Percentiles rank a stretch among this genome's conserved stretches.
Conservation (phyloP, 2,329 filamentous ascomycete genomes). For the Fusarium devonianum region DNA sequence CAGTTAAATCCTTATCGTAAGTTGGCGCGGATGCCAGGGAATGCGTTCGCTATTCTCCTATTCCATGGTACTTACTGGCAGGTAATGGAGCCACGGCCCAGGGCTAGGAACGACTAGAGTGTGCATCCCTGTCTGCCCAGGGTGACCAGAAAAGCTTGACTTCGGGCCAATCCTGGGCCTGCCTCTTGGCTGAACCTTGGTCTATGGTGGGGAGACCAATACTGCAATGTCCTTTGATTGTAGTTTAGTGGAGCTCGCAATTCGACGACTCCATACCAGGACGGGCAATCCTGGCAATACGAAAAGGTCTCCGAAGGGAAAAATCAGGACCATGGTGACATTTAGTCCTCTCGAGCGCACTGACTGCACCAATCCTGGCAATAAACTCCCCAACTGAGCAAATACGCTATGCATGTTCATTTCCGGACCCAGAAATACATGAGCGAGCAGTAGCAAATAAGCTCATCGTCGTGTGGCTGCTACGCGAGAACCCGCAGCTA, state of each 20-base stretch:
- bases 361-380: constrained; percentile 9
- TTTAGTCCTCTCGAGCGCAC: too few relatives aligned
- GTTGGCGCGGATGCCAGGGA: too few relatives aligned
- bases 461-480: constrained; percentile 23
- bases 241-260: constrained; percentile 21
- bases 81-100: not conserved
- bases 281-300: not conserved
- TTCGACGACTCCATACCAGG: constrained; percentile 11
- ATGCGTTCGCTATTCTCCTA: too few relatives aligned
- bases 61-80: not conserved
- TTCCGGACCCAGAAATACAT: constrained; percentile 16
- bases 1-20: too few relatives aligned
- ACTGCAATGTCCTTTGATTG: constrained; percentile 7
- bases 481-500: constrained; percentile 16
- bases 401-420: constrained; percentile 4
- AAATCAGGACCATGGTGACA: too few relatives aligned
- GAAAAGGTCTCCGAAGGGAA: not conserved
- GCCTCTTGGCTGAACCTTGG: constrained; percentile 1
- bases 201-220: not conserved
- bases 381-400: constrained; percentile 1
- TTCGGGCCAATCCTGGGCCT: not conserved
- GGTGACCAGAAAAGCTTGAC: constrained; percentile 8
- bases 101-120: constrained; percentile 7
- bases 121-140: constrained; percentile 1
- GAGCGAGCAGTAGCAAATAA: constrained; percentile 26